These are phyloP conservation scores for Aspergillus affinis DNA, from an alignment of 495 filamentous ascomycete species.

Conservation along the genomic window DNA sequence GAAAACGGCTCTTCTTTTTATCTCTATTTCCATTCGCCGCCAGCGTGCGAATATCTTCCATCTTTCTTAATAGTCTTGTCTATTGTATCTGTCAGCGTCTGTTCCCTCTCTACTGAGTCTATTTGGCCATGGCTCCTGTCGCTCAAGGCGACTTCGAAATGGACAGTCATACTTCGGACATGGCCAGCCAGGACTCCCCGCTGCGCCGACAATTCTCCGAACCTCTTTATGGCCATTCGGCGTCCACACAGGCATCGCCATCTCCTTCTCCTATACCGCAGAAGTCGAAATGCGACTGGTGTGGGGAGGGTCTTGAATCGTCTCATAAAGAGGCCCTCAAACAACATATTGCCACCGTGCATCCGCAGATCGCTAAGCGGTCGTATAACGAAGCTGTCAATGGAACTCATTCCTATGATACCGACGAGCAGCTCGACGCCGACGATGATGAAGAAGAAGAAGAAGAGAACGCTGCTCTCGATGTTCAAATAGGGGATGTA, in stretches of 20 bases:
- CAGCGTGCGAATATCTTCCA: conserved; percentile 5
- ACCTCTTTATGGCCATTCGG: conserved; percentile 36
- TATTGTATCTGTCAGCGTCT: background rate
- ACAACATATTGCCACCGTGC: conserved; percentile 32
- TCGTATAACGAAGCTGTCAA: conserved; percentile 8
- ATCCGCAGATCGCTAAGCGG: conserved; percentile 30
- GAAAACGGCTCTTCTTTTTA: conserved; percentile 7
- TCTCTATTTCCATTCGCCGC: conserved; percentile 8
- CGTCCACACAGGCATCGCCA: conserved; percentile 37
- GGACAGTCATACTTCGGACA: conserved; percentile 42
- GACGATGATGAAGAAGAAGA: conserved; percentile 11
- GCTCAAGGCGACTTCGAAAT: conserved; percentile 37
- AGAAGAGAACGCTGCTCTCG: background rate
- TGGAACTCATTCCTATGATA: conserved; percentile 12
- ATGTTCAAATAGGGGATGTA: background rate
- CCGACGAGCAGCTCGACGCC: conserved; percentile 11
- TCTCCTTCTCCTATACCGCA: conserved; percentile 33
- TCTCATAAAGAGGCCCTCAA: conserved; percentile 33
- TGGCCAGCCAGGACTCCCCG: conserved; percentile 44
- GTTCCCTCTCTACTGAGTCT: conserved; percentile 2
- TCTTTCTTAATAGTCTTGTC: background rate
- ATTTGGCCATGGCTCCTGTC: conserved; percentile 36
- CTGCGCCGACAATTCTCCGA: conserved; percentile 48
- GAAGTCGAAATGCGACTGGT: conserved; percentile 37
- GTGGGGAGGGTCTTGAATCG: conserved; percentile 35